Evolutionary conservation across 2,329 filamentous ascomycete species (phyloP), one percentile per base, ranked within the genome.

Genomic region (Beauveria sp.): DNA sequence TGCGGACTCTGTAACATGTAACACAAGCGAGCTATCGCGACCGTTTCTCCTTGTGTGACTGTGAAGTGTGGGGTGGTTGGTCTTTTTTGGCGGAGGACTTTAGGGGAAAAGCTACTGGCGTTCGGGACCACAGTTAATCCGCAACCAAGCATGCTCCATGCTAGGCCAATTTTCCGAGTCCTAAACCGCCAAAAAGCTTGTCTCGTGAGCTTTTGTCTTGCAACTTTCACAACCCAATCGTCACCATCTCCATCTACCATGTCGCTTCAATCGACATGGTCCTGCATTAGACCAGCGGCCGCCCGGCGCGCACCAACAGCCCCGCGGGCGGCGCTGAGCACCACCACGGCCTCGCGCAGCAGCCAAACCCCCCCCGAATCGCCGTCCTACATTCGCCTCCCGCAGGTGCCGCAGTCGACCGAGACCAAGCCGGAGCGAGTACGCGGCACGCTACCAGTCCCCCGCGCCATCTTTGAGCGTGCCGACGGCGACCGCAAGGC

Each of bases 381-480:
- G 42, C 93, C 95, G 52, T 83, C 84, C 66, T 98, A 89, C 79
- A 89, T 98, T 76, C 86, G 91, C 66, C 80, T 97, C 60, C 93
- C 93, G 53, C 81, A 81, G 67, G 83, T 89, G 54, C 82, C 86
- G n/a, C 91, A 96, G 72, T 85, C 87, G 56, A 81, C 84, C 38
- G 78, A 83, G 66, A 71, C 71, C 16, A 76, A 73, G 63, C 75
- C 70, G 2, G 70, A 74, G 2, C 74, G 75, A 10, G 73, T 91
- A 40, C 91, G 91, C 72, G 95, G 95, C 67, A 85, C 87, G 62
- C 82, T 99, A 0, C 95, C 95, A 9, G 80, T 91, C 0, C 93
- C 95, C 42, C 87, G 93, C 65, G 82, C 90, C 61, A 77, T 98
- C 66, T 97, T 98, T 77, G 80, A 81, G 5, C 74, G 79, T 63